These are phyloP conservation scores for Debaryomyces maramus DNA, from an alignment of 805 yeast genomes.

Conservation along the genomic window DNA sequence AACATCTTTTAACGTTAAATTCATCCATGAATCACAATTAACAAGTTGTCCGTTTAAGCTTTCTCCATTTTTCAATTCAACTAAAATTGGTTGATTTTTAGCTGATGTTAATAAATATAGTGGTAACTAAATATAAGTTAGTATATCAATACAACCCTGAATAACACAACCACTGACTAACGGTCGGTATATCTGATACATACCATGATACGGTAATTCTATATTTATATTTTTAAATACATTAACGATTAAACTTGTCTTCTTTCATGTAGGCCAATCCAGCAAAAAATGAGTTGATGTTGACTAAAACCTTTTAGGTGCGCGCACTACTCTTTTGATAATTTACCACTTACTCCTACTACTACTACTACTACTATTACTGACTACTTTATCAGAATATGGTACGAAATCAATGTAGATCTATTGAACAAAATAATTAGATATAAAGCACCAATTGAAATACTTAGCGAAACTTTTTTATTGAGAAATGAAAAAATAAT, in stretches of 20 bases:
- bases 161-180: no score
- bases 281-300: background rate
- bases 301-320: background rate
- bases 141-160: no score
- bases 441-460: no score
- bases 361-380: no score
- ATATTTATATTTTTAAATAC: background rate
- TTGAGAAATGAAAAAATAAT: no score
- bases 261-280: background rate
- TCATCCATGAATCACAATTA: conserved; percentile 96
- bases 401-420: no score
- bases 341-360: no score
- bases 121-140: conserved; percentile 62
- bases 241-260: background rate
- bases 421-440: no score
- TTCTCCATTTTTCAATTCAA: conserved; percentile 91
- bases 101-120: conserved; percentile 87
- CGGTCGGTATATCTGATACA: no score
- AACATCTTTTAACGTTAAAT: conserved; percentile 77
- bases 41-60: conserved; percentile 79
- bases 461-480: no score
- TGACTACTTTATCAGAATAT: no score
- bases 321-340: background rate
- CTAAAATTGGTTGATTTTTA: conserved; percentile 80
- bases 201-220: background rate